Evolutionary conservation across 2,329 filamentous ascomycete species (phyloP).

Genomic region (Aspergillus quadricinctus): DNA sequence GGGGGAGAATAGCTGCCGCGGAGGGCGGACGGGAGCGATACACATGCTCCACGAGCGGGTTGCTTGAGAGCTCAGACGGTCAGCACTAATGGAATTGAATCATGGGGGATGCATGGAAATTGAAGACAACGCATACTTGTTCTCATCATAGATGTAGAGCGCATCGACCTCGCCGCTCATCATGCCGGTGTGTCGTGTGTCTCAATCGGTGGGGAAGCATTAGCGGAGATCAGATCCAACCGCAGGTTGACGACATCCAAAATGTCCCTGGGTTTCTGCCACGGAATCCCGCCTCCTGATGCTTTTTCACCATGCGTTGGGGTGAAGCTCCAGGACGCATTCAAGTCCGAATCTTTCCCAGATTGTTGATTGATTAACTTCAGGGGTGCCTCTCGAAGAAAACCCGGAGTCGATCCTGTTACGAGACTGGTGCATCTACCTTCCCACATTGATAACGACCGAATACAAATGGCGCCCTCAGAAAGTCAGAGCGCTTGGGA

Average conservation of each 20-base stretch:
- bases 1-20: conserved; percentile 70
- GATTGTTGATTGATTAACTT: not conserved
- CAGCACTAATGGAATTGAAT: conserved; percentile 10
- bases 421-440: not conserved
- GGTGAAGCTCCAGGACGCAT: not conserved
- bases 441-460: not conserved
- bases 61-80: conserved; percentile 50
- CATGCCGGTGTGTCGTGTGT: conserved; percentile 34
- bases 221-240: conserved; percentile 4
- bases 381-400: conserved; percentile 8
- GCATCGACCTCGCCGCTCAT: conserved; percentile 91
- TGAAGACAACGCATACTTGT: conserved; percentile 60
- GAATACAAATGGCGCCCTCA: conserved; percentile 39
- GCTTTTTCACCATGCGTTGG: not conserved
- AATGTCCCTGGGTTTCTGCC: conserved; percentile 27
- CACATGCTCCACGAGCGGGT: conserved; percentile 78
- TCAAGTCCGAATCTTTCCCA: not conserved
- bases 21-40: conserved; percentile 80
- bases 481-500: conserved; percentile 48
- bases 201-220: conserved; percentile 16
- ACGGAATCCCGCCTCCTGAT: conserved; percentile 22
- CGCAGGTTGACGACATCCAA: not conserved
- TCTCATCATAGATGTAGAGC: conserved; percentile 94
- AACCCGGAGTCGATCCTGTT: not conserved
- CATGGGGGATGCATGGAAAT: not conserved